Evolutionary conservation across 2,329 filamentous ascomycete genomes (phyloP).

Genomic region (Colletotrichum sp.): DNA sequence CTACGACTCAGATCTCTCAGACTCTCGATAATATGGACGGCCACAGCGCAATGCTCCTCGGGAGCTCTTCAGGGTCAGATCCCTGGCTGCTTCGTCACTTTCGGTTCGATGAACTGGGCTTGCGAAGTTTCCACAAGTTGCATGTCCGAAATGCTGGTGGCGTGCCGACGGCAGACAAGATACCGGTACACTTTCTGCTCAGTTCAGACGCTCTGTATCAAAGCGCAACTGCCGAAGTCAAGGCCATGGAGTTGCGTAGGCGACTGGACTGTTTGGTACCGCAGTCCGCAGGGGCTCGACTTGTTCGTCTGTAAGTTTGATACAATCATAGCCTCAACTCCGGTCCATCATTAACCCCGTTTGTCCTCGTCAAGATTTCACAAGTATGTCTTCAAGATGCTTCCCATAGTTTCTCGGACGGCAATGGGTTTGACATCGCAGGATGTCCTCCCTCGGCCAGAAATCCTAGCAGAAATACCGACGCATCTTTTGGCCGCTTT

Average conservation of each 20-base stretch:
- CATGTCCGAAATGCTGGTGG: constrained; percentile 42
- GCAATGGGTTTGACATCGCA: not conserved
- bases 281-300: not conserved
- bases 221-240: fast-evolving
- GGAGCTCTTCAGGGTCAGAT: constrained; percentile 36
- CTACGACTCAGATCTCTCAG: constrained; percentile 21
- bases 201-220: constrained; percentile 6
- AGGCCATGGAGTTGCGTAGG: not conserved
- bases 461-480: not conserved
- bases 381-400: not conserved
- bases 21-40: constrained; percentile 33
- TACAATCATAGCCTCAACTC: not conserved
- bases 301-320: not conserved
- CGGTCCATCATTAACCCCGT: not conserved
- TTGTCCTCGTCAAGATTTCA: not conserved
- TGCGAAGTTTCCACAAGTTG: constrained; percentile 37
- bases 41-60: constrained; percentile 33
- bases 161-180: constrained; percentile 34
- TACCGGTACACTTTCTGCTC: constrained; percentile 33
- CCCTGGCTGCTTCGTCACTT: constrained; percentile 40
- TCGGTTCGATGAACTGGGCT: constrained; percentile 38
- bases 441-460: not conserved
- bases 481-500: not conserved
- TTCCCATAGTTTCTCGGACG: not conserved
- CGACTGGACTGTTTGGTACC: not conserved